Evolutionary conservation across 305 asterid genomes (phyloP), one percentile per base, ranked within the genome.

Genomic region (Coffea humblotiana): DNA sequence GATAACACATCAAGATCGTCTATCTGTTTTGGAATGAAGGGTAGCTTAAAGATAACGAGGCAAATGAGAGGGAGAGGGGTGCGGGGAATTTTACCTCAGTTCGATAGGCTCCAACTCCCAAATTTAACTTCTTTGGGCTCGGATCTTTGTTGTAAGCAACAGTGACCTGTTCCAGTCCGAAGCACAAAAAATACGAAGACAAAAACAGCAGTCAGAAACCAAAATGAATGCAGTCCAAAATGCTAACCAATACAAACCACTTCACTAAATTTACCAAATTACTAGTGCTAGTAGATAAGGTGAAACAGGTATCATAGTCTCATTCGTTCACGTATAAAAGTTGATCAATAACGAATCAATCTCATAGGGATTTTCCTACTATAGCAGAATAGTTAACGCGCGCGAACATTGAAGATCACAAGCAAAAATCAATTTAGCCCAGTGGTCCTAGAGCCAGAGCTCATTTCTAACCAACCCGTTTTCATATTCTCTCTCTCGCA

Each of bases 101-200:
- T 72, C 97, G 91, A 85, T 91, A 91, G 81, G 95, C 96, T 49
- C 96, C 97, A 74, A 91, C 95, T 29, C 96, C 97, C 84, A 93
- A 78, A 85, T 93, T 93, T 89, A 91, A 81, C 87, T 91, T 93
- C 19, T 81, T 79, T 49, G 95, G 94, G 90, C 86, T 87, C 75
- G 84, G 89, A 86, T 93, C 97, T 75, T 91, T 93, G 83, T 89
- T 91, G 77, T 85, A 93, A 69, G 97, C 94, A 78, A 93, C 97
- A 71, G 96, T 93, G 18, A 93, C 97, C 97, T 93, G 88, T 87
- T 82, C 52, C 74, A 32, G 72, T 71, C 51, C 56, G 19, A 80
- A 76, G 66, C 73, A 80, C 47, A 60, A 35, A 75, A 75, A 18
- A 5, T 40, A 40, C 43, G 6, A 40, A 40, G 43, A 40, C 43